Conservation (phyloP, 345 rosid species). For the Raphanus sativus region DNA sequence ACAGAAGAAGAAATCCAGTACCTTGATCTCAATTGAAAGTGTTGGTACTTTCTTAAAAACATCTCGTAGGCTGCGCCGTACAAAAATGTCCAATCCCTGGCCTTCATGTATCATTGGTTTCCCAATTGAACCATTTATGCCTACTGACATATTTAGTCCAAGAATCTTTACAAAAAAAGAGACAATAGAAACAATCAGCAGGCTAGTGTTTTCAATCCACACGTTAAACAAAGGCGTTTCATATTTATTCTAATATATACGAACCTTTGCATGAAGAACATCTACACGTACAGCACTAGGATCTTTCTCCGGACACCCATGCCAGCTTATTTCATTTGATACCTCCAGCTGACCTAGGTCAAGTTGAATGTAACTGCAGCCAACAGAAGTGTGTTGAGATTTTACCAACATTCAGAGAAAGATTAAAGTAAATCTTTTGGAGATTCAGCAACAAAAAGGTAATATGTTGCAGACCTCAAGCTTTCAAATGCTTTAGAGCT, state of each 20-base stretch:
- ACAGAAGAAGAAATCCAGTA: constrained; percentile 33
- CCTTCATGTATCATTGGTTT: constrained; percentile 90
- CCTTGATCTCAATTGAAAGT: constrained; percentile 89
- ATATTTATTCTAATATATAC: constrained; percentile 16
- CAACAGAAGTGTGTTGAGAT: constrained; percentile 19
- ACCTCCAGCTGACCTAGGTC: constrained; percentile 89
- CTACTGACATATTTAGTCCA: constrained; percentile 94
- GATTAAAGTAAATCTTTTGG: not conserved
- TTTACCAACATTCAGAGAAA: constrained; percentile 17
- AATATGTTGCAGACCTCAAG: constrained; percentile 18
- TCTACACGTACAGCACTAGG: constrained; percentile 92
- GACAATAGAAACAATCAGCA: constrained; percentile 24
- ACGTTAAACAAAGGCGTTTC: constrained; percentile 10
- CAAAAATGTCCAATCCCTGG: constrained; percentile 78
- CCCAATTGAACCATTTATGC: constrained; percentile 75
- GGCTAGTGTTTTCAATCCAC: constrained; percentile 3
- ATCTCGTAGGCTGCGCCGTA: constrained; percentile 93
- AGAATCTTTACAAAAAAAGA: constrained; percentile 58
- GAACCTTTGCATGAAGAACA: constrained; percentile 93
- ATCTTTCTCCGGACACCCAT: constrained; percentile 83
- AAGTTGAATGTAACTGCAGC: constrained; percentile 87
- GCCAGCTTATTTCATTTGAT: constrained; percentile 91
- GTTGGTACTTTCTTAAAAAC: constrained; percentile 92
- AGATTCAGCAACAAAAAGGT: constrained; percentile 7
- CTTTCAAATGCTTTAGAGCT: constrained; percentile 14